Base-by-base conservation (phyloP, 2,329 filamentous ascomycete genomes). In the Xenoacremonium recifei region DNA sequence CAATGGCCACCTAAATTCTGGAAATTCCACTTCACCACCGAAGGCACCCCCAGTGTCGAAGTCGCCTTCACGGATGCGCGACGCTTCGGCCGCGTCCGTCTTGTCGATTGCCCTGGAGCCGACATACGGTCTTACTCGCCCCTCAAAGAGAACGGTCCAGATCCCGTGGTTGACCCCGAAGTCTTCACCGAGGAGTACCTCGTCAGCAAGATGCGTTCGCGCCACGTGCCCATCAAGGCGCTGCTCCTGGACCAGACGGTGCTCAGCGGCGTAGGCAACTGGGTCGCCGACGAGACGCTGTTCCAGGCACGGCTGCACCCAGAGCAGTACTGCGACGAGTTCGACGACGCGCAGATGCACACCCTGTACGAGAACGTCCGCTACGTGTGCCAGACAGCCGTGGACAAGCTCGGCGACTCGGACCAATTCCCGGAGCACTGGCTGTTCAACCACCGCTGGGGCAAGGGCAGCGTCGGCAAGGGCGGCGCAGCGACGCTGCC, bases 251-350 rank as follows among this genome's bases (percentile, higher is more conserved):
- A 97, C 60, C 93, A 99, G 65, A 77, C 82, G 15, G 87, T 87
- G 61, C 87, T 97, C 47, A 93, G 87, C 57, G 93, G 93, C 6
- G 88, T 99, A 48, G 93, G 93, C 0, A 97, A 97, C 61, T 99
- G 92, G 92, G 92, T 99, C 40, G 90, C 85, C 1, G 93, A 99
- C 60, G 93, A 99, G 64, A 84, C 96, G 6, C 72, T 99, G 38
- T 99, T 91, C 59, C 85, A 97, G 54, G 87, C 93, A 5, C 82
- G 79, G 37, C 77, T 97, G 13, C 92, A 99, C 53, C 93, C 93
- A 0, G 92, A 96, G 63, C 89, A 96, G 62, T 95, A 95, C 67
- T 89, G 85, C 66, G 84, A 96, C 58, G 87, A 87, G 0, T 86
- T 97, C 52, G 75, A 64, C 48, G 80, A 87, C 21, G 75, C 69